Evolutionary conservation across 305 asterid genomes (phyloP).

Genomic region (Monarda citriodora): DNA sequence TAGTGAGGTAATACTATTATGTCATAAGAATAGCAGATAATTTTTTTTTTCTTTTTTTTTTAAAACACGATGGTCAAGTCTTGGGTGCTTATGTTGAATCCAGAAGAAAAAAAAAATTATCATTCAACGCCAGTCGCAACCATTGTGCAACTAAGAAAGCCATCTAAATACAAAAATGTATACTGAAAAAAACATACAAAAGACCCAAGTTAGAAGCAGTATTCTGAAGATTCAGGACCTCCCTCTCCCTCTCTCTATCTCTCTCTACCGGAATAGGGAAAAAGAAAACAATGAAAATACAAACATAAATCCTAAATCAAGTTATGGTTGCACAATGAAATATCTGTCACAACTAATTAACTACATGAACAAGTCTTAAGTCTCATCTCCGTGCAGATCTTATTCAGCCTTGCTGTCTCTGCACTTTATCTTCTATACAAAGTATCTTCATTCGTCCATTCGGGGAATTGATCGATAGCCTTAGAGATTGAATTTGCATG

Average conservation of each 20-base stretch:
- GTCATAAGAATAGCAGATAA: too few species aligned
- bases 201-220: background rate
- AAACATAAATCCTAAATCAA: background rate
- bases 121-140: background rate
- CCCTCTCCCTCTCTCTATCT: background rate
- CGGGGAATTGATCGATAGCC: too few species aligned
- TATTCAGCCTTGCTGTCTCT: constrained; percentile 2
- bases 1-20: too few species aligned
- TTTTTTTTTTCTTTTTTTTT: too few species aligned
- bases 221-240: background rate
- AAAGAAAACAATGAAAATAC: background rate
- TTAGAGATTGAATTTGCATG: too few species aligned
- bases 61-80: too few species aligned
- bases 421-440: background rate
- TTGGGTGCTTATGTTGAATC: too few species aligned
- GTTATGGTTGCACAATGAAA: background rate
- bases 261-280: background rate
- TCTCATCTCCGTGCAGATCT: constrained; percentile 8
- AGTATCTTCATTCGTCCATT: background rate
- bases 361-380: background rate
- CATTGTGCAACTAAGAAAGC: background rate
- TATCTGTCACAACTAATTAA: background rate
- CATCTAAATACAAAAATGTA: background rate
- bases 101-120: too few species aligned
- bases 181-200: background rate